A percentile compares a stretch with the other conserved stretches of the same genome.
phyloP scores from a whole-genome alignment of 1,284 basidiomycete species.

The Pulchroboletus neoregius region DNA sequence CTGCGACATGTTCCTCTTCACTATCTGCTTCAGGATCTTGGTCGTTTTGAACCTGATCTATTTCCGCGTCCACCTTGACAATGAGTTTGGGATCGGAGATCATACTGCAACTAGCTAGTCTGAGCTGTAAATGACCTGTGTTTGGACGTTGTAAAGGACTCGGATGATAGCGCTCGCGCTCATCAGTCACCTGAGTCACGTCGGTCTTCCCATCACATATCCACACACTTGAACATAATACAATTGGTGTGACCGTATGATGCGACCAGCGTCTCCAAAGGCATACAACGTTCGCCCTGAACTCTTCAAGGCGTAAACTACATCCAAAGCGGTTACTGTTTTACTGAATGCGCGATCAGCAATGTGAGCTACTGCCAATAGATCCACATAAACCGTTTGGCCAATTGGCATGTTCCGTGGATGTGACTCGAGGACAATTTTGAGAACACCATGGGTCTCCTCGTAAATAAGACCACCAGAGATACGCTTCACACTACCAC shows the following conservation, averaged over 20 bases:
- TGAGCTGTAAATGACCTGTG: no score
- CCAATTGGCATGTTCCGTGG: constrained; percentile 90
- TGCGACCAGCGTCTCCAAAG: constrained; percentile 47
- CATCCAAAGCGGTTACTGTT: constrained; percentile 77
- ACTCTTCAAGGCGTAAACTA: constrained; percentile 80
- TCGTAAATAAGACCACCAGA: constrained; percentile 82
- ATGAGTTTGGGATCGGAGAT: constrained; percentile 16
- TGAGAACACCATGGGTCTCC: constrained; percentile 79
- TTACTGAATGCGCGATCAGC: constrained; percentile 41
- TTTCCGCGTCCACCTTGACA: constrained; percentile 11
- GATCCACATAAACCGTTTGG: constrained; percentile 43
- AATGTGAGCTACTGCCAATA: background rate
- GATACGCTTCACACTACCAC: constrained; percentile 84
- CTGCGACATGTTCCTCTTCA: constrained; percentile 26
- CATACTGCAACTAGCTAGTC: constrained; percentile 20
- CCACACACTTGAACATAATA: background rate
- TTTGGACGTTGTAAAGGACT: no score
- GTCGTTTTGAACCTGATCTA: constrained; percentile 9
- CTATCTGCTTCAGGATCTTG: constrained; percentile 28
- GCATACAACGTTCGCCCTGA: constrained; percentile 77
- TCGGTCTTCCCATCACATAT: no score
- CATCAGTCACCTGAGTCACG: no score
- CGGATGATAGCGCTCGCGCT: no score
- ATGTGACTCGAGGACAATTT: constrained; percentile 84
- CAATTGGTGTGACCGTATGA: constrained; percentile 3